These are phyloP conservation scores for Rosa hybrid DNA, from an alignment of 331 rosid species.

Conservation along the genomic window DNA sequence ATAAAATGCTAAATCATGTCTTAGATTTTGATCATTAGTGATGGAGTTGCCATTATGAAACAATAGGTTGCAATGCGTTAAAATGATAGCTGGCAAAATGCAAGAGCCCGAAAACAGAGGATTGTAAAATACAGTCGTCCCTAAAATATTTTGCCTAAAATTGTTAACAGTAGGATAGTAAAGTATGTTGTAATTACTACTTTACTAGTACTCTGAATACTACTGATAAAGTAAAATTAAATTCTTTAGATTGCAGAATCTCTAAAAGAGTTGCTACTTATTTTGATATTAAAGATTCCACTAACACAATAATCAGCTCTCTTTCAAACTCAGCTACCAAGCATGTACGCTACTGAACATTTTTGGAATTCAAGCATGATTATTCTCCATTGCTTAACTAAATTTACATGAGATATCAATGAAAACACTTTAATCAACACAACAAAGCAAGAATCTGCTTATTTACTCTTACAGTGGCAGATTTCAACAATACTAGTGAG, in stretches of 20 bases:
- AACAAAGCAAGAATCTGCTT: constrained; percentile 18
- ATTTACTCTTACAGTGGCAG: constrained; percentile 9
- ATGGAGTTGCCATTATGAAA: neutral
- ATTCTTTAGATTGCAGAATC: neutral
- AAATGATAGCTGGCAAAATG: neutral
- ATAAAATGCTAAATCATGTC: no score
- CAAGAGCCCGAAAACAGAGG: no score
- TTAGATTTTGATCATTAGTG: neutral
- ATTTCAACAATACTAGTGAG: neutral
- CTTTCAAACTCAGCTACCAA: neutral
- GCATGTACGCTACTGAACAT: neutral
- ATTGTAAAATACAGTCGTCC: no score
- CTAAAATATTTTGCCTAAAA: no score
- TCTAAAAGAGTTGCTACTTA: neutral
- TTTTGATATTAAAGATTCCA: neutral
- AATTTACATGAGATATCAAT: constrained; percentile 1
- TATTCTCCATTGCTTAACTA: neutral
- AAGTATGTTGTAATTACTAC: no score
- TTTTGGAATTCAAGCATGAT: neutral
- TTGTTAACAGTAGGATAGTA: neutral
- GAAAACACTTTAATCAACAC: neutral
- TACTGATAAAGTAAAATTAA: no score
- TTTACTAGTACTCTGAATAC: no score
- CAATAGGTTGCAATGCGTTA: neutral
- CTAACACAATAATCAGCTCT: neutral